Evolutionary conservation across 768 basidiomycete species (phyloP).

Genomic region (Lactarius deliciosus): DNA sequence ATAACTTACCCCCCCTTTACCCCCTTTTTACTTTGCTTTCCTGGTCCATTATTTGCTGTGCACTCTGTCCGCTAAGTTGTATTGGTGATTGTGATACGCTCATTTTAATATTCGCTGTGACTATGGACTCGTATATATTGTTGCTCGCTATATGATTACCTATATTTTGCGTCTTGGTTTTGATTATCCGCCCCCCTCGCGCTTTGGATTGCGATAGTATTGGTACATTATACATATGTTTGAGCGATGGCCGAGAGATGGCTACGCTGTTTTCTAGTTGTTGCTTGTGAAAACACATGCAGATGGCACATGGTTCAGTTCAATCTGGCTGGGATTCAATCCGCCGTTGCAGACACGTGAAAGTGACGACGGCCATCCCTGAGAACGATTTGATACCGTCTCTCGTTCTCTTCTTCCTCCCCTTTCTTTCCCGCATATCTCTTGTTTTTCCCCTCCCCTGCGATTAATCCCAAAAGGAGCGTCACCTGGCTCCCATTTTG

Average conservation of each 20-base stretch:
- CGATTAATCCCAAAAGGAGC: not conserved
- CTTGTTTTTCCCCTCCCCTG: not conserved
- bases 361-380: conserved; percentile 10
- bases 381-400: not conserved
- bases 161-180: conserved; percentile 18
- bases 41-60: conserved; percentile 25
- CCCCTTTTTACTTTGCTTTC: conserved; percentile 21
- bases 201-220: conserved; percentile 22
- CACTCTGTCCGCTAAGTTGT: conserved; percentile 16
- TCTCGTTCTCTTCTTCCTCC: not conserved
- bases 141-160: conserved; percentile 20
- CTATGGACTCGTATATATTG: conserved; percentile 29
- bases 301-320: not conserved
- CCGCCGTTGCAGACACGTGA: conserved; percentile 18
- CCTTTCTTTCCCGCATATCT: not conserved
- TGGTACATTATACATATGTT: conserved; percentile 30
- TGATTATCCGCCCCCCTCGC: conserved; percentile 10
- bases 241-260: conserved; percentile 22
- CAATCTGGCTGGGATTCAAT: not conserved
- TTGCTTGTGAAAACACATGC: conserved; percentile 8
- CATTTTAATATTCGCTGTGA: conserved; percentile 27
- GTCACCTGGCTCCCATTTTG: conserved; percentile 4
- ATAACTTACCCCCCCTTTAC: conserved; percentile 1
- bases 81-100: conserved; percentile 17
- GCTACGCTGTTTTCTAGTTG: conserved; percentile 6